Conservation (phyloP, 1,284 basidiomycete species). For the Fomitiporia mediterranea region DNA sequence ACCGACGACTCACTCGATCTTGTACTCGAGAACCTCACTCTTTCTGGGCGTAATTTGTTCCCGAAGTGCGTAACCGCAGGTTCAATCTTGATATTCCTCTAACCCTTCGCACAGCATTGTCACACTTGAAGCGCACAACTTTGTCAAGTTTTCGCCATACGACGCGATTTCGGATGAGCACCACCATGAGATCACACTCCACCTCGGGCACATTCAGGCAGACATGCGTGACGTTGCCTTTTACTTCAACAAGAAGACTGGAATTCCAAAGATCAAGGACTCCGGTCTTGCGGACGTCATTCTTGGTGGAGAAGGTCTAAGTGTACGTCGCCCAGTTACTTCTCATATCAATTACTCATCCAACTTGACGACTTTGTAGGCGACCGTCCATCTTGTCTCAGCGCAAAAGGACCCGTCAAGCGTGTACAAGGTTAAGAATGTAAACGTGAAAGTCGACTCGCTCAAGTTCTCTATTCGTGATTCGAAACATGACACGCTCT, state of each 20-base stretch:
- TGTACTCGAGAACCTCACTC: conserved; percentile 55
- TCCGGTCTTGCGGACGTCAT: conserved; percentile 91
- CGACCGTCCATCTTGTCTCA: not conserved
- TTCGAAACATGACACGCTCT: conserved; percentile 77
- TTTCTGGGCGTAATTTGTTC: conserved; percentile 43
- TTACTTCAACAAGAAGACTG: conserved; percentile 76
- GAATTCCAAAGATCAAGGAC: conserved; percentile 74
- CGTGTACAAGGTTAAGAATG: conserved; percentile 69
- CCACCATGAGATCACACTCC: conserved; percentile 70
- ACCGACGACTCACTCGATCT: conserved; percentile 44
- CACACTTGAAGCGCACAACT: conserved; percentile 79
- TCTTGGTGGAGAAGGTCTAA: conserved; percentile 76
- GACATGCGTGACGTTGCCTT: conserved; percentile 92
- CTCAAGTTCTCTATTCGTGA: conserved; percentile 92
- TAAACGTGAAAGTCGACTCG: conserved; percentile 77
- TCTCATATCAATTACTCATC: not conserved
- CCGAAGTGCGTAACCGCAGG: conserved; percentile 26
- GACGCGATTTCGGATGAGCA: conserved; percentile 52
- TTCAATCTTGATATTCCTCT: not conserved
- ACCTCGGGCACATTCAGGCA: conserved; percentile 85
- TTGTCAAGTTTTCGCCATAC: conserved; percentile 81
- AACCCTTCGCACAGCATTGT: conserved; percentile 45
- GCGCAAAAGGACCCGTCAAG: conserved; percentile 56
- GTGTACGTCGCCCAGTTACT: not conserved
- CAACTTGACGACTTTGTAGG: not conserved